Base-by-base conservation (phyloP, 2,329 filamentous ascomycete genomes). In the Ophiostoma triangulosporum region DNA sequence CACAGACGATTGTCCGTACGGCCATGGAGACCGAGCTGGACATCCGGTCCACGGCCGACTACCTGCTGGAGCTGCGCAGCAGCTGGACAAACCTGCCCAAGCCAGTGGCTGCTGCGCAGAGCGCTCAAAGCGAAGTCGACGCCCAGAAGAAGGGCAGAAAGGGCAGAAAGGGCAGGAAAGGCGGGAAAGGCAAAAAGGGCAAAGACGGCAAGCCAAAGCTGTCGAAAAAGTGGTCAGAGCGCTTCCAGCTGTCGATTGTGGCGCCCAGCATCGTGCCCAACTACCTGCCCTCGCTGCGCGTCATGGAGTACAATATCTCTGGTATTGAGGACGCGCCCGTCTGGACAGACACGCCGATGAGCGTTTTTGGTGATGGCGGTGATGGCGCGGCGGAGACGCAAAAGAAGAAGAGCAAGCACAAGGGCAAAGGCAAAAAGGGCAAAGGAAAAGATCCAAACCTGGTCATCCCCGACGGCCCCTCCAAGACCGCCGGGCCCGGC, bases 261-360 rank as follows among this genome's bases (percentile, higher is more conserved):
- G 80, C 84, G 48, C 87, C 91, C 0, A 97, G 90, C 64, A 73
- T 98, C 35, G 87, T 97, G 8, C 93, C 91, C 6, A 96, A 93
- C 64, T 95, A 88, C 67, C 93, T 90, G 59, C 93, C 91, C 0
- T 89, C 86, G 0, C 68, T 96, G 31, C 80, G 90, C n/a, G 77
- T 98, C n/a, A 74, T 91, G 59, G 88, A 95, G 63, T 98, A 97
- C 73, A 97, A 98, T 65, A 88, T 88, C 53, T 86, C 75, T 0
- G 88, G 88, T 0, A 65, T 95, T 3, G 84, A 88, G 58, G 62
- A 79, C 51, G 60, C 65, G 0, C 63, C 69, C 1, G 66, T 72
- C 1, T 80, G 77, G 76, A 58, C 62, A 1, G 71, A 72, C 50
- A 62, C 43, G 33, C 56, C 22, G n/a, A 60, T 33, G 54, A 54